Percentiles rank a stretch among this genome's conserved stretches.
Conservation (phyloP, 306 rosid species). For the Glycine soja region DNA sequence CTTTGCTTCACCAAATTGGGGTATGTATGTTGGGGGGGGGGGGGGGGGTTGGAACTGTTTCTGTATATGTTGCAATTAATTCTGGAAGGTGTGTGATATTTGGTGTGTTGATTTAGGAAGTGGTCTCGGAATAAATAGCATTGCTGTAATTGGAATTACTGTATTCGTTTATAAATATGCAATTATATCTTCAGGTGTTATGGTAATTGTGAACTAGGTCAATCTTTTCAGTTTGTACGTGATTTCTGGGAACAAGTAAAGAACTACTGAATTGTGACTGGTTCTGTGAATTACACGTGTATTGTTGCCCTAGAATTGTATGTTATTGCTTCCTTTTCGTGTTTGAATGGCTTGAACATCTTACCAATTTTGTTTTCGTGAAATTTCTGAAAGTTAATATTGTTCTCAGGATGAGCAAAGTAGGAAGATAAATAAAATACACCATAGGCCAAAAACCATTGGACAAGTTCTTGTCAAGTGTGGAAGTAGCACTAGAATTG, state of each 20-base stretch:
- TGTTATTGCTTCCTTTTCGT: neutral
- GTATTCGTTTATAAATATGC: neutral
- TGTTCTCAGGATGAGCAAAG: neutral
- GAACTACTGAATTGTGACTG: slow-evolving; percentile 3
- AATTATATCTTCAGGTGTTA: too few relatives aligned
- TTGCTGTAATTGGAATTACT: slow-evolving; percentile 3
- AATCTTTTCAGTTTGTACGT: neutral
- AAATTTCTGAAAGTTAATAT: neutral
- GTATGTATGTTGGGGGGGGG: neutral
- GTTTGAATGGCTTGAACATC: neutral
- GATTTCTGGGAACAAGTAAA: slow-evolving; percentile 10
- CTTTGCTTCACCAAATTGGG: slow-evolving; percentile 14
- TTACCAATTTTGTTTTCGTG: neutral
- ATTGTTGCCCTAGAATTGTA: neutral
- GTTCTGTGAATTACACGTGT: neutral
- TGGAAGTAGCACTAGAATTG: neutral
- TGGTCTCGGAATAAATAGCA: neutral
- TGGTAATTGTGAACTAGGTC: too few relatives aligned
- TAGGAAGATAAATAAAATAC: slow-evolving; percentile 8
- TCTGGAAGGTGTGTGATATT: slow-evolving; percentile 30
- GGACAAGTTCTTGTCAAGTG: slow-evolving; percentile 15
- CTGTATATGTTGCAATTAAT: neutral
- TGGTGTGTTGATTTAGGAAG: neutral
- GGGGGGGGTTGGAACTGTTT: neutral
- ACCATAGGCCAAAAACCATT: neutral